Evolutionary conservation across 768 basidiomycete species (phyloP).

Genomic region (Hygrophoropsis aurantiaca): DNA sequence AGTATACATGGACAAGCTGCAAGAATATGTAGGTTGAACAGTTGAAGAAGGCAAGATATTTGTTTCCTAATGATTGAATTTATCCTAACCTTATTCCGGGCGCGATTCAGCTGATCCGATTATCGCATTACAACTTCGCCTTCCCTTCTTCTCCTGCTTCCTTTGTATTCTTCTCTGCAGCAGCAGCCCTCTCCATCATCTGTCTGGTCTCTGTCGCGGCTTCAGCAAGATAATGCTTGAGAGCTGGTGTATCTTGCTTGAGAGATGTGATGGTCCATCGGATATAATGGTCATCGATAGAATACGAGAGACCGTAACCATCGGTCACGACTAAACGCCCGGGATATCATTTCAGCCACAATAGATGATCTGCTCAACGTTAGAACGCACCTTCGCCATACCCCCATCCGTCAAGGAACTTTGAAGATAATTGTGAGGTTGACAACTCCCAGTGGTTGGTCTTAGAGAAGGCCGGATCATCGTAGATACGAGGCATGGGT

Average conservation of each 20-base stretch:
- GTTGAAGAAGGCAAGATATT: too few species aligned
- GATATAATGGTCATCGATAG: conserved; percentile 81
- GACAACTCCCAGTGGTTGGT: conserved; percentile 92
- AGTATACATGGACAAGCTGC: too few species aligned
- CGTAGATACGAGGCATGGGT: conserved; percentile 69
- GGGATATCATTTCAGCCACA: not conserved
- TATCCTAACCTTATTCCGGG: too few species aligned
- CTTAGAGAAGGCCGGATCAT: conserved; percentile 63
- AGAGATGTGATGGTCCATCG: conserved; percentile 89
- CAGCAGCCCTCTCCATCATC: conserved; percentile 71
- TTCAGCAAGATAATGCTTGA: conserved; percentile 72
- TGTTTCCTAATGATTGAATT: too few species aligned
- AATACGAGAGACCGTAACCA: conserved; percentile 89
- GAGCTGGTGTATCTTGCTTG: conserved; percentile 51
- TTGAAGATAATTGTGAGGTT: conserved; percentile 82
- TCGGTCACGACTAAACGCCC: conserved; percentile 74
- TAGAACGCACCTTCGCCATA: conserved; percentile 81
- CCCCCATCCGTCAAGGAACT: conserved; percentile 92
- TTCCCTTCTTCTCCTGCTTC: conserved; percentile 31
- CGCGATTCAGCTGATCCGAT: not conserved
- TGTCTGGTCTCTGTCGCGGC: conserved; percentile 74
- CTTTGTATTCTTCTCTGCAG: conserved; percentile 35
- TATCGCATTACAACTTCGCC: conserved; percentile 30
- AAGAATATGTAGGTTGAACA: too few species aligned
- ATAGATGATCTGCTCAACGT: not conserved